A percentile compares a stretch with the other conserved stretches of the same genome.
Conservation (phyloP, 441 rosid genomes). For the Arabidopsis hybrid region DNA sequence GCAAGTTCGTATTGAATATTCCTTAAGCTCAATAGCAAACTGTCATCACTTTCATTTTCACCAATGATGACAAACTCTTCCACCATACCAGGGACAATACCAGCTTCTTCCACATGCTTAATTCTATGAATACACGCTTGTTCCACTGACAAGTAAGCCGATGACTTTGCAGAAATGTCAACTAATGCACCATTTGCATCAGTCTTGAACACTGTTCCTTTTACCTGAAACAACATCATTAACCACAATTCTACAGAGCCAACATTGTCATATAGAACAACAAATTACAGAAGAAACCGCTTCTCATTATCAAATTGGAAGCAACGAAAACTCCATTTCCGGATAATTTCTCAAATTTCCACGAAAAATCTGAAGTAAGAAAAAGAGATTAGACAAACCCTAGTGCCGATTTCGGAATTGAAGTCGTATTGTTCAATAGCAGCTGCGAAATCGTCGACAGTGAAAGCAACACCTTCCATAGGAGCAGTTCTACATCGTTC, state of each 20-base stretch:
- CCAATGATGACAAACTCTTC: slow-evolving; percentile 90
- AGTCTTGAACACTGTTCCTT: slow-evolving; percentile 76
- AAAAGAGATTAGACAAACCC: slow-evolving; percentile 49
- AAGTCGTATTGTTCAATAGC: slow-evolving; percentile 79
- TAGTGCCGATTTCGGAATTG: slow-evolving; percentile 81
- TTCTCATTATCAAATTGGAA: no score
- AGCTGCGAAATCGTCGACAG: slow-evolving; percentile 65
- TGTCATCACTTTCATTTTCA: slow-evolving; percentile 80
- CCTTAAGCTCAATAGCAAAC: slow-evolving; percentile 82
- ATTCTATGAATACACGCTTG: slow-evolving; percentile 84
- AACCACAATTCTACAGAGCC: slow-evolving; percentile 7
- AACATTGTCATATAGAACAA: not conserved
- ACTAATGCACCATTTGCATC: slow-evolving; percentile 83
- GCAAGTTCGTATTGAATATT: slow-evolving; percentile 77
- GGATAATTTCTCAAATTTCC: not conserved
- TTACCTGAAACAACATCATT: slow-evolving; percentile 57
- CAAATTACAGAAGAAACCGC: no score
- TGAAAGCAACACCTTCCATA: slow-evolving; percentile 78
- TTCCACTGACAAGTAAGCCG: slow-evolving; percentile 80
- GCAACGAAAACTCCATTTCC: not conserved
- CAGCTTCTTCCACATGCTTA: slow-evolving; percentile 82
- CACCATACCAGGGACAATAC: slow-evolving; percentile 83
- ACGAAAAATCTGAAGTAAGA: not conserved
- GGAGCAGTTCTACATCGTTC: slow-evolving; percentile 84
- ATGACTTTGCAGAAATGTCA: slow-evolving; percentile 85